These are phyloP conservation scores for Rhytidiadelphus loreus DNA, from an alignment of 225 moss, liverwort and hornwort genomes.

Conservation along the genomic window DNA sequence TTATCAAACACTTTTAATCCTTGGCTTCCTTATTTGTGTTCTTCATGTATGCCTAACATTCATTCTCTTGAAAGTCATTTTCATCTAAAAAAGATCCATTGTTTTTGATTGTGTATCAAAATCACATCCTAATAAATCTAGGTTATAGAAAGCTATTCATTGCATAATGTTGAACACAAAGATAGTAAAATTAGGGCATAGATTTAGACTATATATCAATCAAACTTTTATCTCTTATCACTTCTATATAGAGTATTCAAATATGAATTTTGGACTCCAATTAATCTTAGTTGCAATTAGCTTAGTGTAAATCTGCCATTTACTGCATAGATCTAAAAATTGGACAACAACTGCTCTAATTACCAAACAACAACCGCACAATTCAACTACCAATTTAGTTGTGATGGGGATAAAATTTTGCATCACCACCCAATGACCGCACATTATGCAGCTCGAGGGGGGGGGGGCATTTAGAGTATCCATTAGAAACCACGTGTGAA, in stretches of 20 bases:
- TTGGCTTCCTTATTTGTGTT: neutral
- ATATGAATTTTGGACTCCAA: neutral
- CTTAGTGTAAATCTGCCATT: no score
- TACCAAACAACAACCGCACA: no score
- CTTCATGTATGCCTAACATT: neutral
- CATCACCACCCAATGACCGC: no score
- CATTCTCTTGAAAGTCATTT: neutral
- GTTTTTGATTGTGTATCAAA: no score
- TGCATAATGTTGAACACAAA: neutral
- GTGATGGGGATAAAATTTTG: no score
- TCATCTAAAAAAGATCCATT: neutral
- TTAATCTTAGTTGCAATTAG: neutral
- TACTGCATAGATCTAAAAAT: no score
- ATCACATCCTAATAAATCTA: neutral
- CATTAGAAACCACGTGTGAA: no score
- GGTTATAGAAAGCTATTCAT: neutral
- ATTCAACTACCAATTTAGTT: no score
- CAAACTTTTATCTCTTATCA: neutral
- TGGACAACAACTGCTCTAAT: no score
- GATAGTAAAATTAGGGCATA: neutral
- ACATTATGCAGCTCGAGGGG: no score
- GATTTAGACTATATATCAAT: neutral
- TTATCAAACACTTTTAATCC: accelerated
- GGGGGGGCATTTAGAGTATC: no score
- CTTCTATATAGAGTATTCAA: neutral